phyloP scores from a whole-genome alignment of 2,329 filamentous ascomycete genomes.

The Coleophoma eucalyptorum region DNA sequence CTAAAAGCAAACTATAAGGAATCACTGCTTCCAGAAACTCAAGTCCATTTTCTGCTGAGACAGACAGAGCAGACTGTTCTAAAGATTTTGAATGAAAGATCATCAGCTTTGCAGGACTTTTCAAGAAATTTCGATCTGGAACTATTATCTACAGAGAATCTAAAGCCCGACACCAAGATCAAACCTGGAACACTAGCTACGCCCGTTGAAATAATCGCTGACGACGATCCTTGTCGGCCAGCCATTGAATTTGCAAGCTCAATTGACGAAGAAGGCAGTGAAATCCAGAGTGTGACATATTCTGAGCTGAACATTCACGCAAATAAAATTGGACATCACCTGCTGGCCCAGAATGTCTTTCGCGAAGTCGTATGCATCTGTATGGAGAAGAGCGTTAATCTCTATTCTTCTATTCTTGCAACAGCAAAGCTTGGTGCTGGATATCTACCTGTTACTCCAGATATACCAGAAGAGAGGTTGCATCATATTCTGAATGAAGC shows the following conservation, averaged over 20 bases:
- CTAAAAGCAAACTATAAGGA: conserved; percentile 52
- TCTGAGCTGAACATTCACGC: conserved; percentile 56
- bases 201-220: conserved; percentile 24
- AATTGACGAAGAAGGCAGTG: conserved; percentile 32
- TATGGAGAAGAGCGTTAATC: conserved; percentile 70
- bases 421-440: conserved; percentile 71
- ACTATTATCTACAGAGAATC: conserved; percentile 24
- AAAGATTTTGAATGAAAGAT: conserved; percentile 28
- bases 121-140: conserved; percentile 10
- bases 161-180: conserved; percentile 6
- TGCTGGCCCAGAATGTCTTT: conserved; percentile 43
- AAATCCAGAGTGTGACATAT: conserved; percentile 55
- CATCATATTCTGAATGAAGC: conserved; percentile 60
- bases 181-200: conserved; percentile 18
- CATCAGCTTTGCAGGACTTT: conserved; percentile 2
- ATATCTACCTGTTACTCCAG: conserved; percentile 75
- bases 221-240: conserved; percentile 41
- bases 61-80: conserved; percentile 57
- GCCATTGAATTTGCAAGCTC: conserved; percentile 63
- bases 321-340: conserved; percentile 57
- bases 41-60: conserved; percentile 51
- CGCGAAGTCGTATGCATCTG: conserved; percentile 65
- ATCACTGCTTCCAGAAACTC: conserved; percentile 46
- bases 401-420: conserved; percentile 74
- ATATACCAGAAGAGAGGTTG: conserved; percentile 61